Evolutionary conservation across 108 stramenopile genomes (phyloP), one percentile per base, ranked within the genome.

Genomic region (Fragilariopsis cylindrus): DNA sequence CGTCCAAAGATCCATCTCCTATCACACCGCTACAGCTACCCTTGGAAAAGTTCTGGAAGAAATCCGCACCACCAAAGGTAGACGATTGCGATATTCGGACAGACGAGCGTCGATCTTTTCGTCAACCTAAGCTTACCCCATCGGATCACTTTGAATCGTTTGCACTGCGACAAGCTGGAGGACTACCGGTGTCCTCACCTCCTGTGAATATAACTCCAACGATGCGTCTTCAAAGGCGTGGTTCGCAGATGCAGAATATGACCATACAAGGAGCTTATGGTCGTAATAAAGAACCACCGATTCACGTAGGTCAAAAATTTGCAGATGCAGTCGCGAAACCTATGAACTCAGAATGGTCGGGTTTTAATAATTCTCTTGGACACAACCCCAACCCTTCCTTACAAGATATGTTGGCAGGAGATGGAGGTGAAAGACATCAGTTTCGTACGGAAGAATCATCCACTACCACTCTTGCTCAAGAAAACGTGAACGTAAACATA

Each of bases 1-100:
- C 45, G 3, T 39, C 48, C 3, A 52, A 68, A 50, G 67, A 68
- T n/a, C 67, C 67, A 39, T 68, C 67, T 68, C 67, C 67, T 21
- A 68, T 52, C 39, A 68, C 49, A 3, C 48, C 67, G 18, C 48
- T 0, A 11, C 11, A 49, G 48, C 48, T 48, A 42, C 15, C 43
- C 43, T 62, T 62, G 60, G 18, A 48, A 66, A 47, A 48, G 19
- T 19, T 66, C 42, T n/a, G 65, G 44, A 48, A 66, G 8, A 42
- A 66, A 66, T 49, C 19, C 15, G 52, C 30, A 30, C 30, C 30
- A n/a, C 52, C 16, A 48, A 47, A 47, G 18, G 45, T 15, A 12
- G n/a, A 53, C 52, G 52, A 53, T 53, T 53, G 12, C 52, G 15
- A 15, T 12, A 1, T 15, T 53, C 15, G 19, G 18, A 47, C 42